Percentiles rank a stretch among this genome's conserved stretches.
These are phyloP conservation scores for Rostrohypoxylon terebratum DNA, from an alignment of 495 filamentous ascomycete genomes.

Conservation along the genomic window DNA sequence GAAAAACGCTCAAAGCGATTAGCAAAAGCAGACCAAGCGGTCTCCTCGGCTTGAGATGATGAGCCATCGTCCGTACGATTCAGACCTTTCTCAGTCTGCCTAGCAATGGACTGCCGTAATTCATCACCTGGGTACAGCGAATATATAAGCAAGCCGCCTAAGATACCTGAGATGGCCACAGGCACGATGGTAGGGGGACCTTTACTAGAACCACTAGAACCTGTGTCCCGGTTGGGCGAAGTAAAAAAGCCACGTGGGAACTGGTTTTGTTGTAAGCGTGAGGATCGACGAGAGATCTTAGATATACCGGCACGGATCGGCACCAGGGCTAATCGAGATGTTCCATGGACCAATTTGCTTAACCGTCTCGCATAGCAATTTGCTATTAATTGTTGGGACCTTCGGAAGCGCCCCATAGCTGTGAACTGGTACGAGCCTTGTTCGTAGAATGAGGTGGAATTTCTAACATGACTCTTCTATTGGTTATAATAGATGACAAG, in stretches of 20 bases:
- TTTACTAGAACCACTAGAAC: constrained; percentile 45
- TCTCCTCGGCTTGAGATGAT: constrained; percentile 38
- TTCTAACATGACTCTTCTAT: constrained; percentile 41
- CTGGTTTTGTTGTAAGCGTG: constrained; percentile 25
- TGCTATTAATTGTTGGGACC: constrained; percentile 37
- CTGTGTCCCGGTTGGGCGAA: constrained; percentile 30
- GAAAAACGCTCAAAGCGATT: constrained; percentile 70
- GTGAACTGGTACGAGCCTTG: constrained; percentile 31
- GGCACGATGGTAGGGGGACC: constrained; percentile 37
- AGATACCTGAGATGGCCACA: constrained; percentile 44
- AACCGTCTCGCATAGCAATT: constrained; percentile 27
- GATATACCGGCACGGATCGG: constrained; percentile 24
- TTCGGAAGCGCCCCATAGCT: constrained; percentile 38
- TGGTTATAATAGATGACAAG: constrained; percentile 6
- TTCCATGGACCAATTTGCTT: constrained; percentile 25
- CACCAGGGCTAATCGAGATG: constrained; percentile 29
- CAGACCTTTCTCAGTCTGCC: constrained; percentile 21
- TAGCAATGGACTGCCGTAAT: constrained; percentile 42
- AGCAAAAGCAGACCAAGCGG: constrained; percentile 71
- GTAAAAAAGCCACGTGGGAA: constrained; percentile 48
- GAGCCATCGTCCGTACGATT: constrained; percentile 15
- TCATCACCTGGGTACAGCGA: constrained; percentile 59
- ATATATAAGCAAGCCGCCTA: constrained; percentile 56
- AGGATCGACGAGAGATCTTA: constrained; percentile 27
- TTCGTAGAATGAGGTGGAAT: constrained; percentile 18